Evolutionary conservation across 2,329 filamentous ascomycete genomes (phyloP).

Genomic region (Aureobasidium sp.): DNA sequence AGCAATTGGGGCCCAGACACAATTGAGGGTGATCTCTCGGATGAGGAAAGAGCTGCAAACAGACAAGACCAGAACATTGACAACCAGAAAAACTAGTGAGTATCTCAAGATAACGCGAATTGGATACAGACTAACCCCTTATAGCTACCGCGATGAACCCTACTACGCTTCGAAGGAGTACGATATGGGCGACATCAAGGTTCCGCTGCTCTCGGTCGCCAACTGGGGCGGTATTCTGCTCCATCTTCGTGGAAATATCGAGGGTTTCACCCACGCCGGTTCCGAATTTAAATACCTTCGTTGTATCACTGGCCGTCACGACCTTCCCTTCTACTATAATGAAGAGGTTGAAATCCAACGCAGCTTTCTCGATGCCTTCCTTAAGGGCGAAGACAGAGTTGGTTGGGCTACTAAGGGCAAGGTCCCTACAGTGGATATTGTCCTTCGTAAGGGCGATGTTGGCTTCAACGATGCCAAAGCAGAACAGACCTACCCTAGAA

Average conservation of each 20-base stretch:
- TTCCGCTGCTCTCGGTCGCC: constrained; percentile 56
- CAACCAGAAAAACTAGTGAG: constrained; percentile 26
- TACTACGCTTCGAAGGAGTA: constrained; percentile 60
- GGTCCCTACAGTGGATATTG: constrained; percentile 49
- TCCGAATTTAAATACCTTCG: constrained; percentile 59
- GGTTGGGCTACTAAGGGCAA: constrained; percentile 51
- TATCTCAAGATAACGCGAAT: constrained; percentile 23
- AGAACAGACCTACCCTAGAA: constrained; percentile 46
- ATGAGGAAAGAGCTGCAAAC: constrained; percentile 42
- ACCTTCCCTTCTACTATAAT: constrained; percentile 61
- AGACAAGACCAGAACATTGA: constrained; percentile 31
- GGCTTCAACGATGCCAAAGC: constrained; percentile 52
- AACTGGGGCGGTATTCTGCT: constrained; percentile 65
- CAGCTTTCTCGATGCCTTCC: constrained; percentile 60
- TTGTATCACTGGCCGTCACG: constrained; percentile 59
- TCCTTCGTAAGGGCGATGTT: constrained; percentile 56
- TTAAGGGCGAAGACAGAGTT: constrained; percentile 54
- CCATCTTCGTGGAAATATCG: constrained; percentile 59
- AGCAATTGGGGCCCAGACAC: constrained; percentile 47
- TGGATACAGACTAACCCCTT: constrained; percentile 28
- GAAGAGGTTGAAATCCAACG: constrained; percentile 59
- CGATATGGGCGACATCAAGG: constrained; percentile 54
- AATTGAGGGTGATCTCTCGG: constrained; percentile 49
- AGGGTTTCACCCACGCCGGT: constrained; percentile 54
- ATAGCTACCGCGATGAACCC: constrained; percentile 49